A percentile compares a stretch with the other conserved stretches of the same genome.
These are phyloP conservation scores for Leptoxyphium fumago DNA, from an alignment of 2,329 filamentous ascomycete genomes.

Conservation along the genomic window DNA sequence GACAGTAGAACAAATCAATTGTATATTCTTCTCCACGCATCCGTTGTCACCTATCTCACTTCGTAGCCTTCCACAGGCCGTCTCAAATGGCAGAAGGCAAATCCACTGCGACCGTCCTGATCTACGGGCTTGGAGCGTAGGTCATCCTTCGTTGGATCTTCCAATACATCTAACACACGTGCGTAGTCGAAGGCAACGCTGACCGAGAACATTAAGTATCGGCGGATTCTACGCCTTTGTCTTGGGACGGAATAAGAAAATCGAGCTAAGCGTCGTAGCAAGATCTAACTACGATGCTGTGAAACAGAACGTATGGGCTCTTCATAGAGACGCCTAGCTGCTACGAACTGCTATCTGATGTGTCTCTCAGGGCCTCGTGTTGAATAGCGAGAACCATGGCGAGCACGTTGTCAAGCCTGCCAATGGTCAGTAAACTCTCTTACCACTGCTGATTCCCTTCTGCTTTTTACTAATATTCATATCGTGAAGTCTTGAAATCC, in stretches of 20 bases:
- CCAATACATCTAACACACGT: neutral
- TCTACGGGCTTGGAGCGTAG: slow-evolving; percentile 42
- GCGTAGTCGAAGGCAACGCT: neutral
- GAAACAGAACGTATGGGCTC: slow-evolving; percentile 18
- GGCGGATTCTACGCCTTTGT: slow-evolving; percentile 46
- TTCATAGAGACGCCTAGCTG: too few relatives aligned
- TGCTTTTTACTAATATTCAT: neutral
- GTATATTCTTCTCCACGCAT: too few relatives aligned
- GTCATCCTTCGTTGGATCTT: slow-evolving; percentile 11
- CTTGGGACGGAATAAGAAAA: slow-evolving; percentile 26
- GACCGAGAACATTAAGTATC: slow-evolving; percentile 26
- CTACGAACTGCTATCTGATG: neutral
- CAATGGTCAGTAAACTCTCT: neutral
- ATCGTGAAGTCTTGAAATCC: slow-evolving; percentile 22
- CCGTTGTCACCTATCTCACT: too few relatives aligned
- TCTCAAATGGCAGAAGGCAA: neutral
- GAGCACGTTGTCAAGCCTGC: slow-evolving; percentile 19
- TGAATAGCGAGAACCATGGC: slow-evolving; percentile 29
- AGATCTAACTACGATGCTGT: slow-evolving; percentile 33
- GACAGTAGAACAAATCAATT: too few relatives aligned
- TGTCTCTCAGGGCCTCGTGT: slow-evolving; percentile 23
- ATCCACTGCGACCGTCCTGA: slow-evolving; percentile 22
- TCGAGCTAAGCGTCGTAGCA: slow-evolving; percentile 29
- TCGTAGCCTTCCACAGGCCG: too few relatives aligned
- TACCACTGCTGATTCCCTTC: too few relatives aligned